These are phyloP conservation scores for Ascochyta fabae DNA, from an alignment of 2,329 filamentous ascomycete genomes.

Conservation along the genomic window DNA sequence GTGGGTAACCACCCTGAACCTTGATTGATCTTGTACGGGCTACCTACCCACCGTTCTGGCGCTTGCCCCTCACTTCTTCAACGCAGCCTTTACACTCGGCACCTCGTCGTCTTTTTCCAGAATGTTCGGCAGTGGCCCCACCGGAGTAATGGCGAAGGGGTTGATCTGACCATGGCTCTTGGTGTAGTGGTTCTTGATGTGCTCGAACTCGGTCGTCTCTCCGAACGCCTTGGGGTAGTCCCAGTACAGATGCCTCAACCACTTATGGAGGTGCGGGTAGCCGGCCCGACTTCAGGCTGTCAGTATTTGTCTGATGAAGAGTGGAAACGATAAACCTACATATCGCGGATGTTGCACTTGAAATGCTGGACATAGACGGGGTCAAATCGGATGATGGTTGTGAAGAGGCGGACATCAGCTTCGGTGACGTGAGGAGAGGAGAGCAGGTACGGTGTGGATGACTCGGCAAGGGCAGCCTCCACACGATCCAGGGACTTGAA, in stretches of 20 bases:
- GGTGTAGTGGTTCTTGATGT: conserved; percentile 86
- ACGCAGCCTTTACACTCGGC: conserved; percentile 55
- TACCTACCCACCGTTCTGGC: not conserved
- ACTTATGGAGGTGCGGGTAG: conserved; percentile 80
- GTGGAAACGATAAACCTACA: conserved; percentile 46
- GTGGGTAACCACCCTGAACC: too few species aligned
- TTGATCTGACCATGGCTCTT: conserved; percentile 72
- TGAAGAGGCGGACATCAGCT: conserved; percentile 59
- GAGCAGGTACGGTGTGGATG: conserved; percentile 55
- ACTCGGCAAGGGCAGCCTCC: conserved; percentile 51
- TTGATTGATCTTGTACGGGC: too few species aligned
- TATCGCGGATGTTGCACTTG: conserved; percentile 84
- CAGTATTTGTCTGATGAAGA: not conserved
- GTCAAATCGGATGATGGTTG: conserved; percentile 68
- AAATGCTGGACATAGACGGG: conserved; percentile 65
- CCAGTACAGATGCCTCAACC: conserved; percentile 78
- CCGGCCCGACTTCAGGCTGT: conserved; percentile 62
- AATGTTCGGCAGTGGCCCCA: conserved; percentile 85
- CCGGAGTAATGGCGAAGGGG: conserved; percentile 74
- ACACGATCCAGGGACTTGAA: conserved; percentile 58
- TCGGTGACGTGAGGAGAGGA: conserved; percentile 55
- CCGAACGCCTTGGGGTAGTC: conserved; percentile 77
- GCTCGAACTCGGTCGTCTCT: conserved; percentile 87
- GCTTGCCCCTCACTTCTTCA: not conserved
- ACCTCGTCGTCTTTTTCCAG: conserved; percentile 81